Conservation (phyloP, 2,329 filamentous ascomycete species). For the Madurella mycetomatis region DNA sequence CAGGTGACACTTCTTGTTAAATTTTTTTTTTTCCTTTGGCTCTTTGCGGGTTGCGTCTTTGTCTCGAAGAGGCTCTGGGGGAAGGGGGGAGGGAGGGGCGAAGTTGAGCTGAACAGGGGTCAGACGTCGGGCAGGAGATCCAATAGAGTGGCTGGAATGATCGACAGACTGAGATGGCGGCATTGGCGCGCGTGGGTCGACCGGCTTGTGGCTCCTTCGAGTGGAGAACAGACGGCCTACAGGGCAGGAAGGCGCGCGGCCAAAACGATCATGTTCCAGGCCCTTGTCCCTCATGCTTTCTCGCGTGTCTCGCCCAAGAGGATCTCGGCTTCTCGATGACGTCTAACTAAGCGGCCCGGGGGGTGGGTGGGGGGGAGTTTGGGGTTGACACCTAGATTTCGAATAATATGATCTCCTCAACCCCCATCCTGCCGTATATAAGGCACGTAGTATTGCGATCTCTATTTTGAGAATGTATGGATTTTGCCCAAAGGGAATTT, state of each 20-base stretch:
- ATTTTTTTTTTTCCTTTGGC: not conserved
- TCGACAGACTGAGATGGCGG: conserved; percentile 15
- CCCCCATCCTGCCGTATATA: not conserved
- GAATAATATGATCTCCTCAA: too few relatives aligned
- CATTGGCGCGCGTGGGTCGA: conserved; percentile 16
- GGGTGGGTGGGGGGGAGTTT: too few relatives aligned
- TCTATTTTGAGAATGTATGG: conserved; percentile 15
- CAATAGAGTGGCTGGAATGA: conserved; percentile 19
- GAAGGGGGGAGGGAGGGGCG: not conserved
- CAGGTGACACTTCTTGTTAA: not conserved
- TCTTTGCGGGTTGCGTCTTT: conserved; percentile 7
- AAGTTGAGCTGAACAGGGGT: conserved; percentile 26
- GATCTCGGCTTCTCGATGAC: too few relatives aligned
- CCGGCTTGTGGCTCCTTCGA: conserved; percentile 12
- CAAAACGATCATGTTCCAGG: too few relatives aligned
- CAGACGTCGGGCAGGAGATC: conserved; percentile 8
- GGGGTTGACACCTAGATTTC: too few relatives aligned
- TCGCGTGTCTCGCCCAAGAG: too few relatives aligned
- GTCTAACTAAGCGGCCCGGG: too few relatives aligned
- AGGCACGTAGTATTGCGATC: not conserved
- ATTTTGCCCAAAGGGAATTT: conserved; percentile 4
- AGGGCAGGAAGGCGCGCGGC: too few relatives aligned
- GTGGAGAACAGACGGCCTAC: not conserved
- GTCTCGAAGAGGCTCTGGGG: conserved; percentile 22
- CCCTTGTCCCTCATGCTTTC: too few relatives aligned